Evolutionary conservation across 345 rosid genomes (phyloP), one percentile per base, ranked within the genome.

Genomic region (Populus pruinosa): DNA sequence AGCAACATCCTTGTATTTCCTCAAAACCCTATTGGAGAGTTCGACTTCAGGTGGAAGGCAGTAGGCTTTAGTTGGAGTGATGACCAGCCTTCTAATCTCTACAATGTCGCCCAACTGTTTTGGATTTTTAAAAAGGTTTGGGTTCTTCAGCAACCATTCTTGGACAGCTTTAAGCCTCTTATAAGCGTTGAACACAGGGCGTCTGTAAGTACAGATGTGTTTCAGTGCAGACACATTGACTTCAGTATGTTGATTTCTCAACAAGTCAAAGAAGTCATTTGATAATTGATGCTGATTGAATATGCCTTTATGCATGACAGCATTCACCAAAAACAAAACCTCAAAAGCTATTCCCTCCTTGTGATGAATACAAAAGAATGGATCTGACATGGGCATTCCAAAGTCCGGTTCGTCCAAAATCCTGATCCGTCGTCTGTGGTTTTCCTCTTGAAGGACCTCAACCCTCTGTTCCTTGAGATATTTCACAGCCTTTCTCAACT

Each of bases 1-100:
- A n/a, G 89, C 85, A 41, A 89, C 85, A 50, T 85, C 83, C 77
- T 71, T 90, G 76, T 91, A 95, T 72, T 84, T 87, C 86, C 97
- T 85, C 69, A 93, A 87, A 68, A 91, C 93, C 83, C 97, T 89
- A 77, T 95, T 95, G 79, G 98, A 95, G 74, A 93, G 95, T 81
- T 93, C 99, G 74, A 86, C 91, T 83, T 91, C 98, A n/a, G 98
- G 93, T 69, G 90, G 97, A 71, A 90, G 91, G 86, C 99, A 91
- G 81, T 91, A 89, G 13, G 92, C 97, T 89, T 81, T 91, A 21
- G 90, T 90, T 47, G 99, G 99, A 69, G 98, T 93, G 69, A 95
- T 85, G 17, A 81, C 87, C 80, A 95, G 68, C 90, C 98, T 87
- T 85, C 92, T 86, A 67, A 93, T 87, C 83, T 91, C 94, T 41